Evolutionary conservation across 306 rosid genomes (phyloP).

Genomic region (Phaseolus lunatus): DNA sequence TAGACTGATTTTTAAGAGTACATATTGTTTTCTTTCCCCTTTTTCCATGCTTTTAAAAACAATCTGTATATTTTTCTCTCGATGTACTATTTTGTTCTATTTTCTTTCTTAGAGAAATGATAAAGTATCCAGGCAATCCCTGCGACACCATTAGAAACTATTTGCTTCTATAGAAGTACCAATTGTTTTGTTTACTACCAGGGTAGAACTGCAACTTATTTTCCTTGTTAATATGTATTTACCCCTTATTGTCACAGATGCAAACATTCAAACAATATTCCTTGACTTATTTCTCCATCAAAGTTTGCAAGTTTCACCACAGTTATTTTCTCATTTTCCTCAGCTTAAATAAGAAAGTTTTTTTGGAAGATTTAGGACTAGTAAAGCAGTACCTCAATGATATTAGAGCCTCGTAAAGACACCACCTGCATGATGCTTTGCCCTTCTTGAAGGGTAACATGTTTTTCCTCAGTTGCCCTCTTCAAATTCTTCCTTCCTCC

Average conservation of each 20-base stretch:
- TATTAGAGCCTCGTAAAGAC: slow-evolving; percentile 84
- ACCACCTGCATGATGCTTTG: slow-evolving; percentile 75
- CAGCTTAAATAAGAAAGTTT: background rate
- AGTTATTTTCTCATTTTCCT: background rate
- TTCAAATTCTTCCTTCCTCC: slow-evolving; percentile 94
- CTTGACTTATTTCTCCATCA: background rate
- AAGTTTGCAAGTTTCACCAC: background rate
- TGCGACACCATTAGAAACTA: background rate
- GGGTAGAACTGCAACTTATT: background rate
- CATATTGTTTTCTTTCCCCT: too few relatives aligned
- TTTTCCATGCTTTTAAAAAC: background rate
- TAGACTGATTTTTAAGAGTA: background rate
- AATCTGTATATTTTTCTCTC: background rate
- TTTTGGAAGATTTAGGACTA: background rate
- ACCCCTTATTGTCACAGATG: background rate
- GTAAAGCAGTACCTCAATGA: slow-evolving; percentile 63
- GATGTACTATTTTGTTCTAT: background rate
- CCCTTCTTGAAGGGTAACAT: slow-evolving; percentile 62
- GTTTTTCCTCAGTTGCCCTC: slow-evolving; percentile 66
- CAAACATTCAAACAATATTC: slow-evolving; percentile 2
- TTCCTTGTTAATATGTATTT: background rate
- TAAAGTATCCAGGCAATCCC: background rate
- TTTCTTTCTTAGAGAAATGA: background rate
- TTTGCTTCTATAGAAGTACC: background rate
- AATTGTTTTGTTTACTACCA: background rate